A percentile compares a stretch with the other conserved stretches of the same genome.
These are phyloP conservation scores for Fusarium secorum DNA, from an alignment of 2,329 filamentous ascomycete species.

Conservation along the genomic window DNA sequence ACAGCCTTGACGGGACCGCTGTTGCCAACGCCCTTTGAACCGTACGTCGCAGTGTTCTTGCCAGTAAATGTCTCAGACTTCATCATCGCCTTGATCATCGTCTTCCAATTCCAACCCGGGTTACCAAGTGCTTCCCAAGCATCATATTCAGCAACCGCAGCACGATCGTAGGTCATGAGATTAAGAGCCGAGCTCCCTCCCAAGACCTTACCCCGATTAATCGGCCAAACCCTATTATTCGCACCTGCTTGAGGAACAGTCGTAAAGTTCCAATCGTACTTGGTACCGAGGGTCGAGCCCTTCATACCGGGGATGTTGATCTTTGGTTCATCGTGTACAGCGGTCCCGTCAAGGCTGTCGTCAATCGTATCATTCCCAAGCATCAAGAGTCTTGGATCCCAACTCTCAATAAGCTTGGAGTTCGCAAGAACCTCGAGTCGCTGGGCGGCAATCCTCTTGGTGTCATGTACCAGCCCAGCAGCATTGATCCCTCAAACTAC, in stretches of 20 bases:
- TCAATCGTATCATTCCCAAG: slow-evolving; percentile 53
- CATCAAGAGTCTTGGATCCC: slow-evolving; percentile 55
- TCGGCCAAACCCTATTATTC: slow-evolving; percentile 25
- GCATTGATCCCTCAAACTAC: slow-evolving; percentile 54
- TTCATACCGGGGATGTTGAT: slow-evolving; percentile 18
- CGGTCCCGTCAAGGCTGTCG: slow-evolving; percentile 37
- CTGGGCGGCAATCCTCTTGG: slow-evolving; percentile 57
- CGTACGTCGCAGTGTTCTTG: slow-evolving; percentile 34
- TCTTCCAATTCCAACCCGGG: slow-evolving; percentile 49
- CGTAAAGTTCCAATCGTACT: slow-evolving; percentile 43
- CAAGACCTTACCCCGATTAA: slow-evolving; percentile 40
- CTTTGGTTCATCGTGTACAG: slow-evolving; percentile 19
- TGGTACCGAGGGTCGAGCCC: slow-evolving; percentile 34
- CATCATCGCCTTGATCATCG: slow-evolving; percentile 19
- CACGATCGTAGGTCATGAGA: slow-evolving; percentile 43
- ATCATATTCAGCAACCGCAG: slow-evolving; percentile 43
- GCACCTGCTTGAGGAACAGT: slow-evolving; percentile 41
- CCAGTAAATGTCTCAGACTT: slow-evolving; percentile 35
- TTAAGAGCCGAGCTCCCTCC: slow-evolving; percentile 46
- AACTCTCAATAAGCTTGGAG: slow-evolving; percentile 52
- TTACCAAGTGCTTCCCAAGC: slow-evolving; percentile 51
- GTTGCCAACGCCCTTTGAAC: slow-evolving; percentile 23
- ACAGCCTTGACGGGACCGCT: no score
- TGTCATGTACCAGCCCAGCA: slow-evolving; percentile 58
- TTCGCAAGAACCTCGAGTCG: slow-evolving; percentile 49